These are phyloP conservation scores for Adansonia rubrostipa DNA, from an alignment of 441 rosid species.

Conservation along the genomic window DNA sequence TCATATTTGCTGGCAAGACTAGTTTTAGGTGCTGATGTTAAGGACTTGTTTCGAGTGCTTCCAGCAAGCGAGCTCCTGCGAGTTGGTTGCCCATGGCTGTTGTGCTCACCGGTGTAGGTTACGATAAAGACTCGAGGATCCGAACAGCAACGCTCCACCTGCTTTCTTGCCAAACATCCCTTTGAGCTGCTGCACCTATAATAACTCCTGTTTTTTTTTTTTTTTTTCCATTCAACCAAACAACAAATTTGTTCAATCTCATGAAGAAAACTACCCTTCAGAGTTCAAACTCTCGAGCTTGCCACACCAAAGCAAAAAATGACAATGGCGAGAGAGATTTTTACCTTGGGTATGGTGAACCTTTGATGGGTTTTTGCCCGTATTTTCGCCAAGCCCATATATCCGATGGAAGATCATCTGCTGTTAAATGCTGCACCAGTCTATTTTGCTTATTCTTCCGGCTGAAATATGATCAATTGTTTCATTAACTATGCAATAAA, in stretches of 20 bases:
- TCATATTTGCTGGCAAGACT: not conserved
- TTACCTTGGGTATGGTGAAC: constrained; percentile 69
- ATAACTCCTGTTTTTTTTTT: constrained; percentile 64
- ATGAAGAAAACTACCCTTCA: not conserved
- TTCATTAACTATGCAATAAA: not conserved
- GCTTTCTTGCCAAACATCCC: constrained; percentile 87
- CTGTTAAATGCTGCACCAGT: constrained; percentile 57
- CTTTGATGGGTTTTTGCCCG: constrained; percentile 82
- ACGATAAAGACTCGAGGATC: constrained; percentile 64
- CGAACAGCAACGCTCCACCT: constrained; percentile 69
- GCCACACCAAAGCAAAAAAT: not conserved
- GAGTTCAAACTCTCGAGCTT: not conserved
- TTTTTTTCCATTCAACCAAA: not conserved
- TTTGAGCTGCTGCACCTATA: constrained; percentile 88
- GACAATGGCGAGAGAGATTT: not conserved
- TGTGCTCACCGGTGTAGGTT: constrained; percentile 79
- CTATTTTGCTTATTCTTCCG: constrained; percentile 63
- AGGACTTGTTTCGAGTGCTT: constrained; percentile 55
- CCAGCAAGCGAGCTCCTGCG: constrained; percentile 84
- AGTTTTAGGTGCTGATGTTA: constrained; percentile 19
- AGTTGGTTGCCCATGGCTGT: constrained; percentile 66
- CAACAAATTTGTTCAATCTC: not conserved
- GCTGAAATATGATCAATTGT: constrained; percentile 32
- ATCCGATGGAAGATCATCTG: constrained; percentile 52
- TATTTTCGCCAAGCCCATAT: constrained; percentile 83